Conservation (phyloP, 2,329 filamentous ascomycete species). For the Verticillium dahliae region DNA sequence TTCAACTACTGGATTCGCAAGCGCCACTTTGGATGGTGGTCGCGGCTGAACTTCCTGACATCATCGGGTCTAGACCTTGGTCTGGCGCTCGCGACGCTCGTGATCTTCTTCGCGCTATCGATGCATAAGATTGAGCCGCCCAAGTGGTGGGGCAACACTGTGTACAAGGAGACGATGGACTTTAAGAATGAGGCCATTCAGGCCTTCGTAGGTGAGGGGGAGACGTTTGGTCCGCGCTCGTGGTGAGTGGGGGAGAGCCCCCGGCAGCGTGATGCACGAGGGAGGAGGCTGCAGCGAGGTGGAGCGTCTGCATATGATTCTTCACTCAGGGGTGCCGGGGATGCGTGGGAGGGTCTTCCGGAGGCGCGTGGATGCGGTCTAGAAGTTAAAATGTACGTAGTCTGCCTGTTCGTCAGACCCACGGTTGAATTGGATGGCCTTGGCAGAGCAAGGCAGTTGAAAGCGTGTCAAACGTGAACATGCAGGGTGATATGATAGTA, state of each 20-base stretch:
- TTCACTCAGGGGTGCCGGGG: not conserved
- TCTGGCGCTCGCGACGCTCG: slow-evolving; percentile 57
- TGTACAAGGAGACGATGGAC: slow-evolving; percentile 57
- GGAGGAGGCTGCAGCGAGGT: not conserved
- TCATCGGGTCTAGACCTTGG: slow-evolving; percentile 65
- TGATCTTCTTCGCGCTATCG: slow-evolving; percentile 65
- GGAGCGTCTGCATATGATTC: not conserved
- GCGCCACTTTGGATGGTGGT: slow-evolving; percentile 64
- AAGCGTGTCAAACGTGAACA: too few species aligned
- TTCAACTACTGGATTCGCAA: slow-evolving; percentile 66
- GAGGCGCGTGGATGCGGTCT: not conserved
- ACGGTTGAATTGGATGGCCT: too few species aligned
- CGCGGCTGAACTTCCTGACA: slow-evolving; percentile 65
- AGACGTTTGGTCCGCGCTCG: slow-evolving; percentile 53
- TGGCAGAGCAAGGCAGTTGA: too few species aligned
- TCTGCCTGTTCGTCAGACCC: not conserved
- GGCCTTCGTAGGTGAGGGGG: slow-evolving; percentile 40
- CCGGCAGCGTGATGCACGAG: not conserved
- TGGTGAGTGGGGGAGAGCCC: slow-evolving; percentile 33
- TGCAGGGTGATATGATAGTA: too few species aligned
- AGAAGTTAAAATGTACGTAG: not conserved
- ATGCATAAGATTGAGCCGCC: slow-evolving; percentile 56
- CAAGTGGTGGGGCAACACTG: slow-evolving; percentile 62
- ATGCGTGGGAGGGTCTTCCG: not conserved
- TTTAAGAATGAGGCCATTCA: slow-evolving; percentile 53